These are phyloP conservation scores for Acanthamoeba lenticulata DNA, from an alignment of 208 protist species.

Conservation along the genomic window DNA sequence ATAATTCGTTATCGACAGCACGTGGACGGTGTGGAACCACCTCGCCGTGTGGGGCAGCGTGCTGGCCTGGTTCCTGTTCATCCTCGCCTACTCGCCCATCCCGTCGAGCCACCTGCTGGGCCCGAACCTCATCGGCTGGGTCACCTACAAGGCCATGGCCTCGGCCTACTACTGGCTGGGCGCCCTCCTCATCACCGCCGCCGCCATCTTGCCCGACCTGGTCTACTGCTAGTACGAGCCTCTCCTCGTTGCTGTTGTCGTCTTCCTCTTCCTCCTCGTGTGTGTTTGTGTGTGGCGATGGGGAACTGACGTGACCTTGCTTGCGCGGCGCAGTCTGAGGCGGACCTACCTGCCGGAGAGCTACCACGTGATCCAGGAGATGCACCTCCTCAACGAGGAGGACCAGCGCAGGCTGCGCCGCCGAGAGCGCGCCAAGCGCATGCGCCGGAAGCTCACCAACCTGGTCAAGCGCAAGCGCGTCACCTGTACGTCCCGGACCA, in stretches of 20 bases:
- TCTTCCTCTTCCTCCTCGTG: neutral
- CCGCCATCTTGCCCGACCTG: neutral
- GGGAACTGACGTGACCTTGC: no score
- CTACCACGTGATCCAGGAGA: conserved; percentile 58
- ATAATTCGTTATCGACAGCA: neutral
- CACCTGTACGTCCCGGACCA: neutral
- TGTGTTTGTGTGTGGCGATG: neutral
- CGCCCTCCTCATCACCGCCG: neutral
- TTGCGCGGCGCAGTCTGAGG: conserved; percentile 60
- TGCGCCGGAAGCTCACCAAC: neutral
- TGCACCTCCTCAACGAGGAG: conserved; percentile 16
- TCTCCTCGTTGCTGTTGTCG: neutral
- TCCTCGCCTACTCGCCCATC: neutral
- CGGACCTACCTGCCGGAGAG: conserved; percentile 51
- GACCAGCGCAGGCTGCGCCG: neutral
- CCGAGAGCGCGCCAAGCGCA: neutral
- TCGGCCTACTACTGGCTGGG: neutral
- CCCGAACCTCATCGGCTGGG: neutral
- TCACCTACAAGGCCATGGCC: neutral
- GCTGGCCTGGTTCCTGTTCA: neutral
- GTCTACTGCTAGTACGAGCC: conserved; percentile 7
- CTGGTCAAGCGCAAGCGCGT: neutral
- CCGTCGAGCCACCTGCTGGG: neutral
- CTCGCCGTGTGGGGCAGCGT: neutral
- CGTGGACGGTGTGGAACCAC: conserved; percentile 32